Evolutionary conservation across 163 green algal genomes (phyloP).

Genomic region (Chloromonas sp.): DNA sequence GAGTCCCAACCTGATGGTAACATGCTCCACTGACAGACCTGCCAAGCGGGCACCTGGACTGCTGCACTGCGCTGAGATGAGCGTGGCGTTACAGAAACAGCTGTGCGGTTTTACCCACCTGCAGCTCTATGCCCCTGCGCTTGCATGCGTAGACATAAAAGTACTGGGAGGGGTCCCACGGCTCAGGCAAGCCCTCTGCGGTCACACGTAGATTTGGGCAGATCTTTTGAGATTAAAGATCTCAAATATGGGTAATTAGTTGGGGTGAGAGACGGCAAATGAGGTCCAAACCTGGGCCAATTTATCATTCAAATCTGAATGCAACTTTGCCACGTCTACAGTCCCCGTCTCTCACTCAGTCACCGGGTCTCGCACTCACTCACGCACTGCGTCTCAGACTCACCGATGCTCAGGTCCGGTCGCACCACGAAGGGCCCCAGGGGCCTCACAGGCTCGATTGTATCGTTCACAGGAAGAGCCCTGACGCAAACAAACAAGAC

Average conservation of each 20-base stretch:
- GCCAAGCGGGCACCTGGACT: no score
- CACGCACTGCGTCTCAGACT: not conserved
- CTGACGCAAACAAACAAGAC: not conserved
- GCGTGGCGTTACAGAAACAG: no score
- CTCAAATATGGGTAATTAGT: no score
- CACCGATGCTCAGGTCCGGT: conserved; percentile 11
- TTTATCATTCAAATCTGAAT: no score
- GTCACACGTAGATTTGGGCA: not conserved
- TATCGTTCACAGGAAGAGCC: not conserved
- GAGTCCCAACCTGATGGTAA: not conserved
- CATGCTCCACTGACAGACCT: no score
- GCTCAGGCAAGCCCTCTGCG: conserved; percentile 17
- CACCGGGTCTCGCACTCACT: no score
- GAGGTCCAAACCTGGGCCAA: no score
- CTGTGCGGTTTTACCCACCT: not conserved
- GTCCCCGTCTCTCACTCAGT: no score
- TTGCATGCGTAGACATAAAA: conserved; percentile 24
- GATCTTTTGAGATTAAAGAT: no score
- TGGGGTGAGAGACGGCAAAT: no score
- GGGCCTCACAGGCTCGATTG: not conserved
- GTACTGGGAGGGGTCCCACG: conserved; percentile 9
- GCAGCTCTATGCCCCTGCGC: conserved; percentile 12
- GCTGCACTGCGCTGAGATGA: no score
- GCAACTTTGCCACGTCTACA: no score
- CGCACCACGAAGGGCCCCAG: not conserved